Evolutionary conservation across 73 alveolate species (phyloP).

Genomic region (Paramecium primaurelia): DNA sequence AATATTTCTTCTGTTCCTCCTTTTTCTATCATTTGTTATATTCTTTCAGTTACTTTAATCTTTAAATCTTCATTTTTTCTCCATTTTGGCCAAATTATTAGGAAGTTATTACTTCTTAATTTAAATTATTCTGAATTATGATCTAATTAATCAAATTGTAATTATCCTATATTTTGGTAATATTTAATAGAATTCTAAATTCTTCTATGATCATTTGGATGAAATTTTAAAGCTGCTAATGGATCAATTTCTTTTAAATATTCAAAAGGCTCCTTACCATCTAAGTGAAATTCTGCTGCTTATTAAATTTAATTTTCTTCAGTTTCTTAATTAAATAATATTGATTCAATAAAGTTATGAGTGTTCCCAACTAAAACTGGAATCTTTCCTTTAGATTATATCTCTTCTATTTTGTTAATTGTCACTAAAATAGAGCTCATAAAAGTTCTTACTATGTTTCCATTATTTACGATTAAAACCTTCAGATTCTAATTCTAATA

Average conservation of each 20-base stretch:
- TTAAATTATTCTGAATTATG: conserved; percentile 38
- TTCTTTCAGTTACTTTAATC: conserved; percentile 64
- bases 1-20: conserved; percentile 73
- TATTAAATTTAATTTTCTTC: not conserved
- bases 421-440: conserved; percentile 1
- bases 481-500: conserved; percentile 47
- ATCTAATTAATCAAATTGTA: conserved; percentile 21
- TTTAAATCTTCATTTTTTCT: conserved; percentile 55
- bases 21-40: conserved; percentile 71
- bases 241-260: conserved; percentile 68
- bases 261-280: conserved; percentile 42
- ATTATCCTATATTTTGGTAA: conserved; percentile 23
- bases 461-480: conserved; percentile 68
- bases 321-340: conserved; percentile 63
- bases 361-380: conserved; percentile 82
- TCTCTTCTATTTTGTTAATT: conserved; percentile 35
- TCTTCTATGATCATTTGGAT: conserved; percentile 74
- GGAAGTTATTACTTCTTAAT: conserved; percentile 65
- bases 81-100: conserved; percentile 74
- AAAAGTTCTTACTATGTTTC: not conserved
- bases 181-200: conserved; percentile 67
- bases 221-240: conserved; percentile 53
- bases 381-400: conserved; percentile 48
- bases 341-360: conserved; percentile 74
- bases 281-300: not conserved